phyloP scores from a whole-genome alignment of 1,284 basidiomycete genomes.

The Cryptococcus deneoformans region DNA sequence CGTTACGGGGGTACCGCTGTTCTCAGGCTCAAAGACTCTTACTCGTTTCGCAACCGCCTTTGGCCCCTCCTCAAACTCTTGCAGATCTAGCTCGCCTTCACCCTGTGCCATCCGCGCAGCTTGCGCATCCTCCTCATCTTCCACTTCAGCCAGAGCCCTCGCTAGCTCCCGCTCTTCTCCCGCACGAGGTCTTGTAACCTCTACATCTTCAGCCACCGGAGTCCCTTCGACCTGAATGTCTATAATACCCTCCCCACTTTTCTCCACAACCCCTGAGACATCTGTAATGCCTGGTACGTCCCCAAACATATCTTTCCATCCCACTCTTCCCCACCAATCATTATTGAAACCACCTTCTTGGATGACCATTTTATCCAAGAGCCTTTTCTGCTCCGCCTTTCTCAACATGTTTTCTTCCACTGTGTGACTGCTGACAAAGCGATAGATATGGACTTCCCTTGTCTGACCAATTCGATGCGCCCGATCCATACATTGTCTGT shows the following conservation, averaged over 20 bases:
- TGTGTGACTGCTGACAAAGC: constrained; percentile 77
- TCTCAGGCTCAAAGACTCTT: constrained; percentile 1
- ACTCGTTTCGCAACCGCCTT: constrained; percentile 1
- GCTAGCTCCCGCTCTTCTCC: constrained; percentile 55
- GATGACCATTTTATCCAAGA: constrained; percentile 88
- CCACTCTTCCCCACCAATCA: constrained; percentile 56
- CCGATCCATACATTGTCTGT: constrained; percentile 94
- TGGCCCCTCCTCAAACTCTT: constrained; percentile 63
- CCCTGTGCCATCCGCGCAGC: constrained; percentile 75
- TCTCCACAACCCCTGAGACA: constrained; percentile 28
- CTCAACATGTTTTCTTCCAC: constrained; percentile 96
- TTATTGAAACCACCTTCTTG: constrained; percentile 83
- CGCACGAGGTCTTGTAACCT: constrained; percentile 27
- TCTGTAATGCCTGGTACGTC: constrained; percentile 25
- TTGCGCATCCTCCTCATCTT: constrained; percentile 80
- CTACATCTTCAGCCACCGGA: constrained; percentile 30
- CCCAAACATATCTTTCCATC: constrained; percentile 83
- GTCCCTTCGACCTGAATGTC: constrained; percentile 29
- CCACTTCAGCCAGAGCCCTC: constrained; percentile 73
- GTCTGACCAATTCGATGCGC: constrained; percentile 79
- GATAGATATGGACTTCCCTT: constrained; percentile 94
- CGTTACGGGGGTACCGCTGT: constrained; percentile 20
- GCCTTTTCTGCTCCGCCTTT: constrained; percentile 94
- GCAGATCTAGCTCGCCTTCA: constrained; percentile 77
- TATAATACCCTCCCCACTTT: constrained; percentile 24